Percentiles rank a stretch among this genome's conserved stretches.
Conservation (phyloP, 768 basidiomycete genomes). For the Naganishia vaughanmartiniae region DNA sequence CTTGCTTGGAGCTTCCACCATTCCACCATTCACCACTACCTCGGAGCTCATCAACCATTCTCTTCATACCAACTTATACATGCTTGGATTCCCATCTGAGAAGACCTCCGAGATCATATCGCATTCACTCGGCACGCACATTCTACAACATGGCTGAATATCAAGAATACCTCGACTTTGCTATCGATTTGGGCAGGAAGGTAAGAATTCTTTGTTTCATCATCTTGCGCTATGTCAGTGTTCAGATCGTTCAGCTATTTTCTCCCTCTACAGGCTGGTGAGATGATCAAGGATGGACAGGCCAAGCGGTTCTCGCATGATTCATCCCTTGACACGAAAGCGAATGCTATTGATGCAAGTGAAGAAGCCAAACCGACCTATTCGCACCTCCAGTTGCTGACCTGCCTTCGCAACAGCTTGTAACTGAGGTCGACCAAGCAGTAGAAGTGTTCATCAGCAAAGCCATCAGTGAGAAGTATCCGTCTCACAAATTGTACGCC, state of each 20-base stretch:
- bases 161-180: slow-evolving; percentile 25
- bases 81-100: no score
- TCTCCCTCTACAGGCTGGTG: slow-evolving; percentile 6
- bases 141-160: slow-evolving; percentile 16
- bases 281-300: slow-evolving; percentile 63
- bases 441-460: slow-evolving; percentile 81
- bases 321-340: slow-evolving; percentile 28
- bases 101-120: not conserved
- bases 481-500: slow-evolving; percentile 64
- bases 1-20: no score
- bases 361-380: not conserved
- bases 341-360: slow-evolving; percentile 20
- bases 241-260: not conserved
- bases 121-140: not conserved
- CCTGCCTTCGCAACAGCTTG: slow-evolving; percentile 70
- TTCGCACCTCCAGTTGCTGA: slow-evolving; percentile 66
- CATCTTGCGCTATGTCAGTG: not conserved
- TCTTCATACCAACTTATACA: no score
- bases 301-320: slow-evolving; percentile 58
- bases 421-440: slow-evolving; percentile 88
- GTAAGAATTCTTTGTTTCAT: slow-evolving; percentile 2
- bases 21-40: no score
- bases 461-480: slow-evolving; percentile 66
- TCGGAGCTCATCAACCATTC: no score
- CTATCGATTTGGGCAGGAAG: slow-evolving; percentile 25